phyloP scores from a whole-genome alignment of 345 rosid species.

The Bruguiera parviflora region DNA sequence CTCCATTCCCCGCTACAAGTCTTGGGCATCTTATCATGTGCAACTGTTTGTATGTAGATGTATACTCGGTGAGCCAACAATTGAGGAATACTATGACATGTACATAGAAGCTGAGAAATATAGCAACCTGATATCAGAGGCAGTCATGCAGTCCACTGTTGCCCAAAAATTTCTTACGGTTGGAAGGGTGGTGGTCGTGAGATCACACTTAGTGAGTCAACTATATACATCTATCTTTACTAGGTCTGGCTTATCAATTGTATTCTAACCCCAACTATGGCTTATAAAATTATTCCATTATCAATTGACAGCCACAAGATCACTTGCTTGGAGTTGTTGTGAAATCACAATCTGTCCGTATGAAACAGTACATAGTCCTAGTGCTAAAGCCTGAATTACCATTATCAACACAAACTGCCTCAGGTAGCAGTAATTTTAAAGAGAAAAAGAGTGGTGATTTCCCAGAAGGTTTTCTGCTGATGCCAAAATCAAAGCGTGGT shows the following conservation, averaged over 20 bases:
- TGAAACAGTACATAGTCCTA: conserved; percentile 63
- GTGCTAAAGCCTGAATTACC: conserved; percentile 72
- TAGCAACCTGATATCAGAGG: conserved; percentile 49
- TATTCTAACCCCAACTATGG: background rate
- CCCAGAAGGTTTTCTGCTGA: conserved; percentile 51
- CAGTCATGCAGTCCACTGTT: conserved; percentile 56
- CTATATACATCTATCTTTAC: conserved; percentile 12
- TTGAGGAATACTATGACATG: conserved; percentile 86
- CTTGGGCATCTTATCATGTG: background rate
- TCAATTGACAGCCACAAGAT: conserved; percentile 56
- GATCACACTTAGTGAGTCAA: conserved; percentile 65
- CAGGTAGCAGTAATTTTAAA: conserved; percentile 32
- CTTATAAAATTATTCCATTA: conserved; percentile 19
- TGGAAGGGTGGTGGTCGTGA: conserved; percentile 88
- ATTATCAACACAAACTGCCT: conserved; percentile 40
- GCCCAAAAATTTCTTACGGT: conserved; percentile 42
- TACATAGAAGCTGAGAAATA: conserved; percentile 51
- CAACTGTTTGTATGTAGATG: conserved; percentile 49
- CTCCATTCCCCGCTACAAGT: background rate
- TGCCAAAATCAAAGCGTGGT: conserved; percentile 74
- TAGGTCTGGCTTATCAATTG: background rate
- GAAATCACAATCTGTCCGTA: conserved; percentile 43
- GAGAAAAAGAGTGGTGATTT: conserved; percentile 52
- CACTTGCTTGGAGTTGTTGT: conserved; percentile 84
- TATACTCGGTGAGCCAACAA: conserved; percentile 86